Conservation (phyloP, 345 rosid species). For the Moringa oleifera region DNA sequence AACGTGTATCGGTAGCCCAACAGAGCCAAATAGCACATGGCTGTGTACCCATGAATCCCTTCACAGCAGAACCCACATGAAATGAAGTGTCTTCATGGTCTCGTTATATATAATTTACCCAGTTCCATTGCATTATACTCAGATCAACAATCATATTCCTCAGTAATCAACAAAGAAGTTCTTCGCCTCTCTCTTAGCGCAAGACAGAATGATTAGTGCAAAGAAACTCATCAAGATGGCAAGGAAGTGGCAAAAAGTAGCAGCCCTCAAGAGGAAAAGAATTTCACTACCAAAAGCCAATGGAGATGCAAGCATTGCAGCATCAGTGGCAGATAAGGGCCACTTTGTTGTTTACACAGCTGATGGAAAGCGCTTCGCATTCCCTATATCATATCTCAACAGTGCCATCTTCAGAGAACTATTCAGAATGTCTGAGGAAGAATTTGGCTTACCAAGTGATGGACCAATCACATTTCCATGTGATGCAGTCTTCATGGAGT, state of each 20-base stretch:
- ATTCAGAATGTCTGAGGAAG: constrained; percentile 33
- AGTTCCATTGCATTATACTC: not conserved
- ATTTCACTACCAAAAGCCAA: constrained; percentile 15
- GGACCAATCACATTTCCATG: constrained; percentile 29
- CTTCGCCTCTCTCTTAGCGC: not conserved
- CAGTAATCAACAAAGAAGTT: not conserved
- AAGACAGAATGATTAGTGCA: constrained; percentile 8
- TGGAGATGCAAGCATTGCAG: not conserved
- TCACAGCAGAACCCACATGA: not conserved
- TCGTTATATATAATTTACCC: not conserved
- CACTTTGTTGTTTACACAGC: constrained; percentile 30
- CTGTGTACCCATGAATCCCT: not conserved
- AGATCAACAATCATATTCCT: not conserved
- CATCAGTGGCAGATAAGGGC: constrained; percentile 6
- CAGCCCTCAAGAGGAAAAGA: constrained; percentile 13
- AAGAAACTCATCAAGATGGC: constrained; percentile 18
- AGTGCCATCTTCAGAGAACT: constrained; percentile 24
- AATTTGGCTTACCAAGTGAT: constrained; percentile 21
- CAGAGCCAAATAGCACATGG: not conserved
- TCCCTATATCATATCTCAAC: constrained; percentile 14
- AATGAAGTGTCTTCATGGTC: not conserved
- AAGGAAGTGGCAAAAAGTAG: constrained; percentile 19
- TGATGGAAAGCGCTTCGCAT: constrained; percentile 5
- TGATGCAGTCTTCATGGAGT: constrained; percentile 20
- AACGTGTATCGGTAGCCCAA: no score